Evolutionary conservation across 2,329 filamentous ascomycete genomes (phyloP), one percentile per base, ranked within the genome.

Genomic region (Penicillium sclerotiorum): DNA sequence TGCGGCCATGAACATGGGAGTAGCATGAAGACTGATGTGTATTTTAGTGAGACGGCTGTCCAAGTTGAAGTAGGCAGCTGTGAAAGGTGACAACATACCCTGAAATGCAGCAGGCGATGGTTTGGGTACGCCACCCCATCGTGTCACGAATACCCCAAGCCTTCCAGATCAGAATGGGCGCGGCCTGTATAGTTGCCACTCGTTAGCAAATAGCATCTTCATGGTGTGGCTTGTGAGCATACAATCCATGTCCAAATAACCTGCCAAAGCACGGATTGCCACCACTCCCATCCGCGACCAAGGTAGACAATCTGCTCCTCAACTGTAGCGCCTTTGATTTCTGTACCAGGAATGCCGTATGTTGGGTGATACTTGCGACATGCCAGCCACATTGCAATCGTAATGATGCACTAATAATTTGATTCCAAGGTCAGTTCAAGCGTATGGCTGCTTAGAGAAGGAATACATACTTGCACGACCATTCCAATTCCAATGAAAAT

Each of bases 401-500:
- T 18, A 17, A 49, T 23, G 6, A 43, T 32, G 11, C 43, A 43
- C 46, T 49, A 30, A 13, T 35, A 38, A 8, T n/a, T n/a, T n/a
- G n/a, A n/a, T n/a, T n/a, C n/a, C 20, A 7, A 8, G 1, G 23
- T 46, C 12, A 41, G 35, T 9, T 33, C 13, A 33, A 39, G 28
- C 20, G 23, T 21, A 15, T 30, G 17, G 25, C 13, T n/a, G 17
- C 8, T 27, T 15, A 41, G 27, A n/a, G 6, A 2, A 45, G 3
- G 30, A 3, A 28, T 18, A 11, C 58, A 45, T 68, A 85, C 83
- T 72, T 86, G 83, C 5, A 81, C 1, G 6, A 47, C 11, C 33
- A 51, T 51, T 12, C 44, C 49, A 13, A 46, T 33, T 6, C 32
- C 38, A 8, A 51, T 47, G 20, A 47, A 28, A 36, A n/a, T 15